Conservation (phyloP, 768 basidiomycete genomes). For the Pluteus cervinus region DNA sequence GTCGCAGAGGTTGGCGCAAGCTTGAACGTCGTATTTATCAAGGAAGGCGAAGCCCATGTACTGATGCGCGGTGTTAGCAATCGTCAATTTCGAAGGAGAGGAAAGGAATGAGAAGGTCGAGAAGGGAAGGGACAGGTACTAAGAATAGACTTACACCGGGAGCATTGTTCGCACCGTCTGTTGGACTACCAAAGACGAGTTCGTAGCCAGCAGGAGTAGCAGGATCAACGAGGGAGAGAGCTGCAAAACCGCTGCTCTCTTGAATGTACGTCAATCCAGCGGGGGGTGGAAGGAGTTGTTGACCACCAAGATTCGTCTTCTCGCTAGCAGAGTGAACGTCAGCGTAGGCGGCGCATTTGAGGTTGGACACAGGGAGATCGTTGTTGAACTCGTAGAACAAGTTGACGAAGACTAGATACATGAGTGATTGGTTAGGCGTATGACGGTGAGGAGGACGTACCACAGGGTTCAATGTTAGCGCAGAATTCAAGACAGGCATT, state of each 20-base stretch:
- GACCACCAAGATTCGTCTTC: conserved; percentile 40
- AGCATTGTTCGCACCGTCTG: conserved; percentile 40
- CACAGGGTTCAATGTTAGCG: conserved; percentile 29
- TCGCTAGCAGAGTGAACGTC: conserved; percentile 37
- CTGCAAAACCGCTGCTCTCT: conserved; percentile 36
- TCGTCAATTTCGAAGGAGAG: too few species aligned
- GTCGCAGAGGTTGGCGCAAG: conserved; percentile 40
- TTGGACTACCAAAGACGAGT: conserved; percentile 37
- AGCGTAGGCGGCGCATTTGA: conserved; percentile 42
- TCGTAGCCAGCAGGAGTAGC: conserved; percentile 37
- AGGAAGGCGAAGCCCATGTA: conserved; percentile 50
- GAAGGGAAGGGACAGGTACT: not conserved
- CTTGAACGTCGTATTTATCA: conserved; percentile 39
- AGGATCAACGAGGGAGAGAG: conserved; percentile 31
- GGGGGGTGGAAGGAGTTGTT: conserved; percentile 28
- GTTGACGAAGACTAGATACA: conserved; percentile 37
- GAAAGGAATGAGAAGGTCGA: too few species aligned
- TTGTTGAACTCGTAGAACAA: conserved; percentile 47
- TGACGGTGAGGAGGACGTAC: conserved; percentile 20
- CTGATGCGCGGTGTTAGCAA: conserved; percentile 15
- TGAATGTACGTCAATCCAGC: conserved; percentile 35
- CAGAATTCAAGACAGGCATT: conserved; percentile 37
- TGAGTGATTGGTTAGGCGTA: not conserved
- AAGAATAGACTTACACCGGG: conserved; percentile 26
- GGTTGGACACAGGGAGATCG: conserved; percentile 36